Conservation (phyloP, 2,329 filamentous ascomycete genomes). For the Lachnellula cervina region DNA sequence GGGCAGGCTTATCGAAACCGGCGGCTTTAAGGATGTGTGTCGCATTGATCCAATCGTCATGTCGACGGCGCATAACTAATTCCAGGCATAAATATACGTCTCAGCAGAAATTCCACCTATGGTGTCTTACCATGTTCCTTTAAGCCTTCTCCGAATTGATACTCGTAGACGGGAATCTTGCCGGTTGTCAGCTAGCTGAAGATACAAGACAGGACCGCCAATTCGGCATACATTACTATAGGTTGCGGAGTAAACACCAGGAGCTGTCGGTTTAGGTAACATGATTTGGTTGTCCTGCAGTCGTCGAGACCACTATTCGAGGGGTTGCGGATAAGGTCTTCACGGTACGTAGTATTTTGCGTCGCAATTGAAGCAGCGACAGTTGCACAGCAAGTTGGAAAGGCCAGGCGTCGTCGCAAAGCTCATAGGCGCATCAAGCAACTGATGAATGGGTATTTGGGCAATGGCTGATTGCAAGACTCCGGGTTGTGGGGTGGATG, state of each 20-base stretch:
- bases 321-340: background rate
- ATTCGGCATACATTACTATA: slow-evolving; percentile 57
- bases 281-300: slow-evolving; percentile 9
- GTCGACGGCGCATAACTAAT: slow-evolving; percentile 77
- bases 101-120: background rate
- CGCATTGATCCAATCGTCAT: slow-evolving; percentile 98
- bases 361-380: background rate
- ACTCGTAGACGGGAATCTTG: slow-evolving; percentile 93
- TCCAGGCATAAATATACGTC: slow-evolving; percentile 1
- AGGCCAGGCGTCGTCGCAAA: background rate
- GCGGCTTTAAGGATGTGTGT: slow-evolving; percentile 97
- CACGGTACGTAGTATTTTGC: background rate
- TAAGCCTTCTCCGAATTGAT: slow-evolving; percentile 72
- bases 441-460: background rate
- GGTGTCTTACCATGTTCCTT: slow-evolving; percentile 60
- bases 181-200: background rate
- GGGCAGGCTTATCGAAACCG: slow-evolving; percentile 92
- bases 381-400: background rate
- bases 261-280: slow-evolving; percentile 31
- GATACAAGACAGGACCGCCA: background rate
- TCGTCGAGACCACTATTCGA: background rate
- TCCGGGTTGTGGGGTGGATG: too few relatives aligned
- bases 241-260: slow-evolving; percentile 59
- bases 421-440: background rate
- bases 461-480: background rate